Conservation (phyloP, 1,284 basidiomycete genomes). For the Fomitopsis schrenkii region DNA sequence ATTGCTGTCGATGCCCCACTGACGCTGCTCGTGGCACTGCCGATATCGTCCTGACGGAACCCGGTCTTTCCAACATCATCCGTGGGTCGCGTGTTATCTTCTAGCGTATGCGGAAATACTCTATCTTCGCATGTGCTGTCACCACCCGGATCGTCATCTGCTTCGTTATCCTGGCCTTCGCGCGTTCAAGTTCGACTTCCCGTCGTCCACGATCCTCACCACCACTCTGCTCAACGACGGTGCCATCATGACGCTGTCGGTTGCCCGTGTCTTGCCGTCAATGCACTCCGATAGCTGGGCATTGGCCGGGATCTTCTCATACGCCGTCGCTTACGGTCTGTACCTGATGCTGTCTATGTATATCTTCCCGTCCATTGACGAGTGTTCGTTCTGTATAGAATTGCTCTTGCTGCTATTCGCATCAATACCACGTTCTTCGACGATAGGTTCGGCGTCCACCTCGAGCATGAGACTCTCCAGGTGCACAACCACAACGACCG, state of each 20-base stretch:
- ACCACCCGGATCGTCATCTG: conserved; percentile 98
- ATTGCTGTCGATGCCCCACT: conserved; percentile 96
- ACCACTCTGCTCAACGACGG: conserved; percentile 96
- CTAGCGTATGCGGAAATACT: conserved; percentile 97
- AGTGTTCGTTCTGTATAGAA: conserved; percentile 32
- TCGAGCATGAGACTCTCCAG: conserved; percentile 38
- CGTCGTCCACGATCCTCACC: conserved; percentile 98
- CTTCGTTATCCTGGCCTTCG: conserved; percentile 95
- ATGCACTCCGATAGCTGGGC: conserved; percentile 94
- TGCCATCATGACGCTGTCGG: conserved; percentile 97
- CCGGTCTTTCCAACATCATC: conserved; percentile 95
- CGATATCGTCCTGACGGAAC: conserved; percentile 93
- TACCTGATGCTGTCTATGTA: conserved; percentile 90
- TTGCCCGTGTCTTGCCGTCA: conserved; percentile 94
- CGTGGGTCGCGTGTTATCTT: conserved; percentile 94
- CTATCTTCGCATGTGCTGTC: conserved; percentile 88
- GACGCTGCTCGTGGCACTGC: conserved; percentile 94
- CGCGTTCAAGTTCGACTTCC: conserved; percentile 96
- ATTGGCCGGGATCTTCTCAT: conserved; percentile 93
- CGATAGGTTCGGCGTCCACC: conserved; percentile 74
- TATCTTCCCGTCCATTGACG: conserved; percentile 26
- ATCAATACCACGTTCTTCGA: conserved; percentile 89
- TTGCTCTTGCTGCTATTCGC: conserved; percentile 83
- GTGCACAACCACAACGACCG: conserved; percentile 61
- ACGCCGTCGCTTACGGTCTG: conserved; percentile 91